Evolutionary conservation across 768 basidiomycete genomes (phyloP), one percentile per base, ranked within the genome.

Genomic region (Calocybe gangraenosa): DNA sequence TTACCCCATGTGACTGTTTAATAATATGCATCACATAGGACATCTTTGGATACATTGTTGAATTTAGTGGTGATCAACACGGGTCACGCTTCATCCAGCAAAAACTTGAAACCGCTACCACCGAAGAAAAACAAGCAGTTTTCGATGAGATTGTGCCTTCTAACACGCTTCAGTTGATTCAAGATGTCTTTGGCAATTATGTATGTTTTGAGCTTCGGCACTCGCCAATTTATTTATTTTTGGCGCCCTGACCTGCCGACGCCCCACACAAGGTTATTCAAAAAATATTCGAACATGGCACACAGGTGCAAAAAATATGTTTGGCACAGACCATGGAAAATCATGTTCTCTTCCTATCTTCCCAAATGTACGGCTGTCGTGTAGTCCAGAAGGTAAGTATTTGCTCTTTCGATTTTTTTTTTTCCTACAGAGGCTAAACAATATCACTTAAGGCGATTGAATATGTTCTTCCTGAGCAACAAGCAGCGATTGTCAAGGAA

Each of bases 41-140:
- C 56, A 84, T 99, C 51, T 73, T 75, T 36, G 90, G 90, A 7
- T 78, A 87, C 61, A 64, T 95, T 44, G 84, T 89, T 32, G 95
- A 97, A 63, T 99, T 99, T 62, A 85, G 89, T 47, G 80, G 81
- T 11, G 95, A 98, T 64, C 94, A 96, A 60, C 88, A 94, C 51
- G 95, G 93, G n/a, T 96, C 93, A n/a, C 82, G 95, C 7, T 92
- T 97, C 64, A 93, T 99, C 49, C 95, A 98, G 61, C 82, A 87
- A 55, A 85, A 87, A 58, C 72, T 97, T 33, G 84, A 88, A 60
- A 69, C 66, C 2, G 86, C 91, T 4, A 74, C 79, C n/a, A 72
- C 73, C 31, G 90, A 91, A 48, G 92, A 92, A 57, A 84, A 81
- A 60, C 79, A 87, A 53, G 62, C 70, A 25, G 74, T 95, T 30